Evolutionary conservation across 257 asterid species (phyloP).

Genomic region (Nicotiana paniculata): DNA sequence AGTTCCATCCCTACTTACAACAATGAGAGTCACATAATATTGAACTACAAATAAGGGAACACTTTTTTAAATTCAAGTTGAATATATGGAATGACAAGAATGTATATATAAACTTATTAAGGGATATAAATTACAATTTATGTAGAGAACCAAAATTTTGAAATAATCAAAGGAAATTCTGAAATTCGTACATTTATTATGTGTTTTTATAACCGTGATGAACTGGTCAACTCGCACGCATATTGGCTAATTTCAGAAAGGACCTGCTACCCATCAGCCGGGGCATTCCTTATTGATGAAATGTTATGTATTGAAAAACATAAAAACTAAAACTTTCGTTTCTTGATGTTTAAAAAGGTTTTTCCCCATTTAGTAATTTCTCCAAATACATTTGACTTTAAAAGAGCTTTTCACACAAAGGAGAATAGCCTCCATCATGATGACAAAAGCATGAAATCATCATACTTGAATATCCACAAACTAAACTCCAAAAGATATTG

Average conservation of each 20-base stretch:
- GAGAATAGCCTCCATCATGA: constrained; percentile 24
- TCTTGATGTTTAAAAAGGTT: background rate
- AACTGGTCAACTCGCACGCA: no score
- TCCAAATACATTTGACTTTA: background rate
- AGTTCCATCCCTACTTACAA: background rate
- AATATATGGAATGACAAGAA: no score
- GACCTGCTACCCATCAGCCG: no score
- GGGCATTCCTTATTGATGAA: no score
- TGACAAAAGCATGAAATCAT: constrained; percentile 38
- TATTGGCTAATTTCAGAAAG: no score
- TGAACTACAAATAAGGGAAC: background rate
- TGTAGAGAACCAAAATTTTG: no score
- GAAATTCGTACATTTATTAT: no score
- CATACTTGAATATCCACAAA: background rate
- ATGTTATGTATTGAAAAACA: no score
- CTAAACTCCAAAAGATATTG: background rate
- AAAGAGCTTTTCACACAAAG: background rate
- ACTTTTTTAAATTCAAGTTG: no score
- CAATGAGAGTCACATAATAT: background rate
- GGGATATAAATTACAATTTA: background rate
- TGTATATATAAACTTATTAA: no score
- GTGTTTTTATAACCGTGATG: no score
- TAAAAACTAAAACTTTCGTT: background rate
- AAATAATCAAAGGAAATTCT: no score
- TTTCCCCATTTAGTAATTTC: background rate